Evolutionary conservation across 163 green algal genomes (phyloP).

Genomic region (Scenedesmus sp.): DNA sequence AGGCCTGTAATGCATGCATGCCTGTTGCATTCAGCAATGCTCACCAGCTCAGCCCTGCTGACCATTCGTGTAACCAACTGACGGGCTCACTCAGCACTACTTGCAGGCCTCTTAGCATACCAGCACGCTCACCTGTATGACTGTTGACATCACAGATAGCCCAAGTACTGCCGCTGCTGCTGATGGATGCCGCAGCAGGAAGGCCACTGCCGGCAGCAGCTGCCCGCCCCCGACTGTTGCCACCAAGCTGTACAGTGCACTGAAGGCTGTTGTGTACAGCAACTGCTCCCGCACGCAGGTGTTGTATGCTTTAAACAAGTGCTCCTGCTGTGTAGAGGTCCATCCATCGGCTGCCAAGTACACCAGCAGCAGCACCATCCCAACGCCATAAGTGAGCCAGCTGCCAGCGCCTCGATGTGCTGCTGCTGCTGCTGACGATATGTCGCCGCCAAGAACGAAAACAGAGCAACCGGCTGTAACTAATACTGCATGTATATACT

Average conservation of each 20-base stretch:
- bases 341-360: conserved; percentile 98
- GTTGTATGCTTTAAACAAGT: conserved; percentile 16
- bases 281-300: conserved; percentile 41
- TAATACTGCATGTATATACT: conserved; percentile 84
- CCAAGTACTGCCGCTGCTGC: conserved; percentile 82
- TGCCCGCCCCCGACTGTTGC: conserved; percentile 78
- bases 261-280: conserved; percentile 49
- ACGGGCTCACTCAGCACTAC: too few relatives aligned
- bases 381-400: conserved; percentile 50
- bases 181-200: conserved; percentile 84
- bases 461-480: conserved; percentile 91
- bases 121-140: conserved; percentile 47
- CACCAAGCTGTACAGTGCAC: conserved; percentile 20
- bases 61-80: too few relatives aligned
- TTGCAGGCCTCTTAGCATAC: neutral
- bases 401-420: neutral
- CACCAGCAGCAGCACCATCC: conserved; percentile 86
- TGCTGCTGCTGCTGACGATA: conserved; percentile 22
- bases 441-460: conserved; percentile 87
- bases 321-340: conserved; percentile 97
- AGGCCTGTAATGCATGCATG: too few relatives aligned
- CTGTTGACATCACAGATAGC: conserved; percentile 73
- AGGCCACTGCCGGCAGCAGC: conserved; percentile 80
- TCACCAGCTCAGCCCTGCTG: too few relatives aligned
- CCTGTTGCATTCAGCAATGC: too few relatives aligned